Base-by-base conservation (phyloP, 129 eudicot species). In the Flaveria linearis region DNA sequence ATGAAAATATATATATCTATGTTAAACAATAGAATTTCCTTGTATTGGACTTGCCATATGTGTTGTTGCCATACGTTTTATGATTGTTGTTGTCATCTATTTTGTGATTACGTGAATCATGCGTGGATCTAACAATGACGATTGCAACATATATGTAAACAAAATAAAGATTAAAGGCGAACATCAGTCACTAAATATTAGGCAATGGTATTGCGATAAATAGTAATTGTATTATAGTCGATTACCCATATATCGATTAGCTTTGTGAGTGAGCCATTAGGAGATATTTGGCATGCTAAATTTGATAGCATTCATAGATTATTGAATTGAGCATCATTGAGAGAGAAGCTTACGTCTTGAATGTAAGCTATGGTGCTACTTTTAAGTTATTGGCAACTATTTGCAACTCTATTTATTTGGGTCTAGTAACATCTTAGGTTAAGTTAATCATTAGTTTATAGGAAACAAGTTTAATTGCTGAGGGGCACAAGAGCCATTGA, bases 371-470 rank as follows among this genome's bases (percentile, higher is more conserved):
- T 69, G 7, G 25, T 47, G n/a, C 53, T 68, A 68, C 52, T 43
- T 68, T 43, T 53, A 58, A 68, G 6, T 49, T 12, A 13, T 18
- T 30, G 52, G 64, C 49, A 15, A 36, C 39, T 50, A 49, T 7
- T 33, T 51, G 25, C 4, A 22, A 66, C 73, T 65, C 10, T 39
- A 76, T 65, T 9, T 76, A 68, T 22, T 9, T 67, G 68, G 25
- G 68, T 23, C 13, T 15, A 9, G 68, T 9, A 20, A 51, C 18
- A 53, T 66, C 2, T 22, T 14, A 52, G 26, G 56, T 53, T 67
- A 18, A 67, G 53, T 65, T 72, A 14, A 47, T 76, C 80, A 64
- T 63, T 46, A 76, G 22, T 39, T 76, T 66, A 33, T 64, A 10
- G 16, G 45, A 74, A 68, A 74, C 61, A 26, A 58, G 70, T 60